These are phyloP conservation scores for Fusarium kyushuense DNA, from an alignment of 2,329 filamentous ascomycete species.

Conservation along the genomic window DNA sequence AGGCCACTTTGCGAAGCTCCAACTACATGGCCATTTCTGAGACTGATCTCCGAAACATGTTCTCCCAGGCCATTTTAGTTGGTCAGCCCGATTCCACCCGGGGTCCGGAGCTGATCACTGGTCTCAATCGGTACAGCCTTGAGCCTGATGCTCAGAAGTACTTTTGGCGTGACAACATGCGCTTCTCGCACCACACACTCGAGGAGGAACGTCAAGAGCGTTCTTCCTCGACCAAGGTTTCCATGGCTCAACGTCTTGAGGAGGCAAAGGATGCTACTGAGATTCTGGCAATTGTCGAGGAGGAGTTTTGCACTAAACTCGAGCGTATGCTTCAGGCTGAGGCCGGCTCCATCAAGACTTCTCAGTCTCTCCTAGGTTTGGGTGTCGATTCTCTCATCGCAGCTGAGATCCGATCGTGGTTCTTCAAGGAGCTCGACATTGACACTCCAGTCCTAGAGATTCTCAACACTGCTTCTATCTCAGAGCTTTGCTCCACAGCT, in stretches of 20 bases:
- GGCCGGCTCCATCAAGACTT: background rate
- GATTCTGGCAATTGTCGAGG: background rate
- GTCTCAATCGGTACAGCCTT: conserved; percentile 5
- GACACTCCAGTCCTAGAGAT: conserved; percentile 61
- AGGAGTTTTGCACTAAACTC: conserved; percentile 10
- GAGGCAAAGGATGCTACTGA: background rate
- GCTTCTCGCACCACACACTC: background rate
- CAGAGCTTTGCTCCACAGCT: conserved; percentile 9
- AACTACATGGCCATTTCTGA: conserved; percentile 46
- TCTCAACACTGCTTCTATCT: conserved; percentile 22
- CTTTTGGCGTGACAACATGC: conserved; percentile 13
- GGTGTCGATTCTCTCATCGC: conserved; percentile 51
- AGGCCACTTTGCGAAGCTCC: background rate
- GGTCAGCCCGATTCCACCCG: background rate
- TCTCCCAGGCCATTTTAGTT: conserved; percentile 5
- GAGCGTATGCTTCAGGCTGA: conserved; percentile 5
- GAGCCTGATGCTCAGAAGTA: conserved; percentile 6
- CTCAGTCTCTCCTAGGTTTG: conserved; percentile 29
- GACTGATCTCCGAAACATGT: conserved; percentile 46
- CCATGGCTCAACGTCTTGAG: conserved; percentile 1
- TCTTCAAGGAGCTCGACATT: conserved; percentile 56
- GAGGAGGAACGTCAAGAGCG: conserved; percentile 8
- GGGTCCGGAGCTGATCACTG: conserved; percentile 1
- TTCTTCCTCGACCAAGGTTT: background rate
- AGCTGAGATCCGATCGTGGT: conserved; percentile 61